Evolutionary conservation across 73 alveolate species (phyloP).

Genomic region (Breviolum minutum): DNA sequence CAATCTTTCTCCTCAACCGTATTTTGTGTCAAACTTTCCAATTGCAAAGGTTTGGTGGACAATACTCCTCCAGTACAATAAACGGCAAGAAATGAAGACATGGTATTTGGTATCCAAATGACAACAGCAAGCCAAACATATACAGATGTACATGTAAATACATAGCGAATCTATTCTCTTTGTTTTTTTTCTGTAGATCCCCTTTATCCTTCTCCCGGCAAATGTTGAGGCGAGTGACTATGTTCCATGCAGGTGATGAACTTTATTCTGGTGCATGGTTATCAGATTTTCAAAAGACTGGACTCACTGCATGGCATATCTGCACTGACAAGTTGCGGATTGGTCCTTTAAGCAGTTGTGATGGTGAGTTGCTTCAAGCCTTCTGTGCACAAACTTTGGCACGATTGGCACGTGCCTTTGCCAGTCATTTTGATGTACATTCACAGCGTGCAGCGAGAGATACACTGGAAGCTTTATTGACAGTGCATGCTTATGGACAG

Average conservation of each 20-base stretch:
- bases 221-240: slow-evolving; percentile 61
- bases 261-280: slow-evolving; percentile 71
- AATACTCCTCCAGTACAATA: too few species aligned
- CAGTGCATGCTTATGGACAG: slow-evolving; percentile 64
- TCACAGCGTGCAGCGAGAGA: slow-evolving; percentile 47
- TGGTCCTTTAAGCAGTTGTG: slow-evolving; percentile 58
- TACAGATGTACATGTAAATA: not conserved
- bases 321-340: slow-evolving; percentile 59
- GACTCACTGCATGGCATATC: slow-evolving; percentile 75
- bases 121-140: too few species aligned
- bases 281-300: slow-evolving; percentile 58
- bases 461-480: slow-evolving; percentile 40
- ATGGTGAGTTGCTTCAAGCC: slow-evolving; percentile 77
- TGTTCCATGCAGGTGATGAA: slow-evolving; percentile 95
- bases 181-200: too few species aligned
- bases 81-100: too few species aligned
- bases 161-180: not conserved
- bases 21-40: too few species aligned
- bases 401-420: slow-evolving; percentile 67
- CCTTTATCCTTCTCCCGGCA: not conserved
- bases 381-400: slow-evolving; percentile 93
- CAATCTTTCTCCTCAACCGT: too few species aligned
- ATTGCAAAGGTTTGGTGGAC: too few species aligned
- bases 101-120: too few species aligned
- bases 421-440: slow-evolving; percentile 29